Conservation (phyloP, 768 basidiomycete genomes). For the Austroboletus festivus region DNA sequence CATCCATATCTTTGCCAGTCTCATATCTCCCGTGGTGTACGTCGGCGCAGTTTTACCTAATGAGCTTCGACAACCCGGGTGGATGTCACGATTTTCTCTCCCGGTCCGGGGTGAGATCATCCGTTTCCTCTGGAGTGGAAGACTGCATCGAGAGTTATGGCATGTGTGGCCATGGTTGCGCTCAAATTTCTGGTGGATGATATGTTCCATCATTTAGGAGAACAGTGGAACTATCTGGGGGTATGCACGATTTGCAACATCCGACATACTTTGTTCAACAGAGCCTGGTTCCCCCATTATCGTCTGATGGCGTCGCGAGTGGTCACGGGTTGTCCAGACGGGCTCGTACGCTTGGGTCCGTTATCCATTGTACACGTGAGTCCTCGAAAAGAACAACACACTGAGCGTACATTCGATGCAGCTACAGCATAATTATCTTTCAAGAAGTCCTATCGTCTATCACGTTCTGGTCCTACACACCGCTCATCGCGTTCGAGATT, state of each 20-base stretch:
- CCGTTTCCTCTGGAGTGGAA: slow-evolving; percentile 4
- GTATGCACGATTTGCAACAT: slow-evolving; percentile 9
- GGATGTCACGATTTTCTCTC: slow-evolving; percentile 21
- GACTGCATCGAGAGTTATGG: slow-evolving; percentile 12
- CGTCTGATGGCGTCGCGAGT: slow-evolving; percentile 22
- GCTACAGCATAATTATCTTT: slow-evolving; percentile 6
- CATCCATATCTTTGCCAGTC: slow-evolving; percentile 10
- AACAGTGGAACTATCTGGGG: slow-evolving; percentile 23
- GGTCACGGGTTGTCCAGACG: slow-evolving; percentile 22
- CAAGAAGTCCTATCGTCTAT: slow-evolving; percentile 11
- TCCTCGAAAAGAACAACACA: not conserved
- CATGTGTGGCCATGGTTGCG: slow-evolving; percentile 11
- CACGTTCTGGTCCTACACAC: slow-evolving; percentile 27
- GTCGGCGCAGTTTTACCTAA: slow-evolving; percentile 19
- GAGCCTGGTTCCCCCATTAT: too few species aligned
- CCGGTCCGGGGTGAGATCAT: slow-evolving; percentile 2
- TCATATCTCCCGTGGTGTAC: slow-evolving; percentile 19
- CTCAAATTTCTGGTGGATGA: not conserved
- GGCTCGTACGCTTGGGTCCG: slow-evolving; percentile 33
- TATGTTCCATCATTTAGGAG: slow-evolving; percentile 11
- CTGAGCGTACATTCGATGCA: not conserved
- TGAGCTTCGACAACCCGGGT: slow-evolving; percentile 24
- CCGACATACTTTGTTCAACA: too few species aligned
- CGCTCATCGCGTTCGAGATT: slow-evolving; percentile 17
- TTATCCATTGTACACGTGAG: slow-evolving; percentile 29